These are phyloP conservation scores for Penstemon barbatus DNA, from an alignment of 257 asterid genomes.

Conservation along the genomic window DNA sequence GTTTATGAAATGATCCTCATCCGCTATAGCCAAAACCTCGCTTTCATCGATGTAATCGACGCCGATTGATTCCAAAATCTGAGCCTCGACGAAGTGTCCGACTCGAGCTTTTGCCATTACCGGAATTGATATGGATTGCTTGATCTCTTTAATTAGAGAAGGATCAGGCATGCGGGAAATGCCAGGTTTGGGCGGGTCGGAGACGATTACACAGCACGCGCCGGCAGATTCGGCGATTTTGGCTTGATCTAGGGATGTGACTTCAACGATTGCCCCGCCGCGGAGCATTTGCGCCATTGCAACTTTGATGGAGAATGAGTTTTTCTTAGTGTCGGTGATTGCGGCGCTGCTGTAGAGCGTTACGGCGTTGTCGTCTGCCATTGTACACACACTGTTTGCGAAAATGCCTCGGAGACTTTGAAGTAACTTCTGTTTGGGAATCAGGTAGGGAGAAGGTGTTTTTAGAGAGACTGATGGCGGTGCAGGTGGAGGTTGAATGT, in stretches of 20 bases:
- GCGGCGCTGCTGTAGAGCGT: conserved; percentile 72
- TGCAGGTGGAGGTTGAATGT: conserved; percentile 26
- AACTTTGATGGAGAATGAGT: conserved; percentile 65
- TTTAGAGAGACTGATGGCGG: conserved; percentile 5
- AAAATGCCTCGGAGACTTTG: conserved; percentile 30
- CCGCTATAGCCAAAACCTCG: conserved; percentile 62
- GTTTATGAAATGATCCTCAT: conserved; percentile 66
- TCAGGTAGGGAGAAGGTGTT: background rate
- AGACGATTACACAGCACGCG: conserved; percentile 65
- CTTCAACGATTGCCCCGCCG: conserved; percentile 80
- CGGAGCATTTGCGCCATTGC: conserved; percentile 80
- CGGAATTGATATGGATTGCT: conserved; percentile 62
- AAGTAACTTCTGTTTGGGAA: background rate
- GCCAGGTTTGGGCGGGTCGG: conserved; percentile 53
- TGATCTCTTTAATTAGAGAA: conserved; percentile 64
- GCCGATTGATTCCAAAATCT: conserved; percentile 75
- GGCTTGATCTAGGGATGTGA: conserved; percentile 62
- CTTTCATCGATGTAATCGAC: conserved; percentile 79
- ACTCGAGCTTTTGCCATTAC: conserved; percentile 69
- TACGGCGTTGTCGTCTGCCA: conserved; percentile 82
- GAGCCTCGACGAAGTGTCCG: conserved; percentile 91
- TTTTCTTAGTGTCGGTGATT: conserved; percentile 65
- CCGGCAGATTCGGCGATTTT: conserved; percentile 87
- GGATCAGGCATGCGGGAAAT: conserved; percentile 88
- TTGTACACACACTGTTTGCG: conserved; percentile 24